phyloP scores from a whole-genome alignment of 768 basidiomycete species.

The Hirschioporus abietinus region DNA sequence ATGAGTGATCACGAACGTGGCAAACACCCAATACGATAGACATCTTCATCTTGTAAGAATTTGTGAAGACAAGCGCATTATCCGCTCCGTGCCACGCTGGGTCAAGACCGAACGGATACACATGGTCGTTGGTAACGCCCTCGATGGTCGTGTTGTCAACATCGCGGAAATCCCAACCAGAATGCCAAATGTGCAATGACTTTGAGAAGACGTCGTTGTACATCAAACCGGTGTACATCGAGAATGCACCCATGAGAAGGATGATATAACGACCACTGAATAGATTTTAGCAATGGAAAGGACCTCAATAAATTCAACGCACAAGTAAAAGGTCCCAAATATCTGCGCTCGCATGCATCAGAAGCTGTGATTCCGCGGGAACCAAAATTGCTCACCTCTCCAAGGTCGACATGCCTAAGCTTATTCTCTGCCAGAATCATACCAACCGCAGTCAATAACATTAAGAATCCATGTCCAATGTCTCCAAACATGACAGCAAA shows the following conservation, averaged over 20 bases:
- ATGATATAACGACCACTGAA: slow-evolving; percentile 95
- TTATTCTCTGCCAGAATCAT: slow-evolving; percentile 88
- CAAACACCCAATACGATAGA: slow-evolving; percentile 93
- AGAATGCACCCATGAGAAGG: slow-evolving; percentile 95
- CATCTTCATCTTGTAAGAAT: slow-evolving; percentile 99
- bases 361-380: slow-evolving; percentile 1
- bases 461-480: slow-evolving; percentile 90
- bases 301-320: slow-evolving; percentile 29
- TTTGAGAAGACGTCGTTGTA: slow-evolving; percentile 99
- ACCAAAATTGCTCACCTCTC: slow-evolving; percentile 62
- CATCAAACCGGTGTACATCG: slow-evolving; percentile 93
- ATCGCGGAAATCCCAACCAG: slow-evolving; percentile 79
- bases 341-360: slow-evolving; percentile 46
- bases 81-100: slow-evolving; percentile 93
- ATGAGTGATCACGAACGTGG: slow-evolving; percentile 56
- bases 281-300: slow-evolving; percentile 13
- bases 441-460: slow-evolving; percentile 65
- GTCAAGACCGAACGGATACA: slow-evolving; percentile 94
- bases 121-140: slow-evolving; percentile 55
- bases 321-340: slow-evolving; percentile 88
- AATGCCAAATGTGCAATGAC: slow-evolving; percentile 79
- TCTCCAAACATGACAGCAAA: slow-evolving; percentile 99
- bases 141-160: slow-evolving; percentile 37
- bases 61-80: slow-evolving; percentile 89
- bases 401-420: slow-evolving; percentile 66